Evolutionary conservation across 306 rosid species (phyloP).

Genomic region (Malus domestica): DNA sequence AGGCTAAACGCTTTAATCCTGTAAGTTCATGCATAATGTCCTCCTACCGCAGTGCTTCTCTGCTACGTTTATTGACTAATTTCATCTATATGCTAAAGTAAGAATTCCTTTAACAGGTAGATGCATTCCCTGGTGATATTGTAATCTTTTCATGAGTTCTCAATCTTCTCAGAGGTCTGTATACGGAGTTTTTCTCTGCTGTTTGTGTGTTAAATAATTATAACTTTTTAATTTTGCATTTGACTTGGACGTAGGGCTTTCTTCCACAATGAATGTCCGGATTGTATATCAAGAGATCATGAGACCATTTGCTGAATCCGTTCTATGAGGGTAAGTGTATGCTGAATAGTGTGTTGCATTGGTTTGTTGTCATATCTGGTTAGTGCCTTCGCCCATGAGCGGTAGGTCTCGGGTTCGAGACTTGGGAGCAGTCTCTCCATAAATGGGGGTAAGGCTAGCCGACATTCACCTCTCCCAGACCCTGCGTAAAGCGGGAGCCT

Average conservation of each 20-base stretch:
- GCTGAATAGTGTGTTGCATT: constrained; percentile 3
- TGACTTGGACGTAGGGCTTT: constrained; percentile 63
- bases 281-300: constrained; percentile 83
- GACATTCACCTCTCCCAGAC: no score
- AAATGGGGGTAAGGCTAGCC: no score
- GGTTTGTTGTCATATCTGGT: constrained; percentile 14
- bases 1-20: constrained; percentile 89
- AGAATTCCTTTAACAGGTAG: constrained; percentile 50
- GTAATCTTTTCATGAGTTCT: constrained; percentile 91
- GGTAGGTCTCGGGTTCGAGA: no score
- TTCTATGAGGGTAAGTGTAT: constrained; percentile 67
- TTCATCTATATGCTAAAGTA: background rate
- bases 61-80: constrained; percentile 8
- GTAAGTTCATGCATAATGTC: constrained; percentile 36
- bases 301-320: constrained; percentile 97
- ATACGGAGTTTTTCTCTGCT: background rate
- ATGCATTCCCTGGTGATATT: constrained; percentile 99
- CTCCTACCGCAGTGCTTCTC: constrained; percentile 16
- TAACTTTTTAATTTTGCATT: constrained; percentile 13
- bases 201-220: constrained; percentile 4
- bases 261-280: constrained; percentile 74
- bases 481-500: no score
- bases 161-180: constrained; percentile 90
- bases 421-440: no score
- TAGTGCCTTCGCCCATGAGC: no score